Conservation (phyloP, 495 filamentous ascomycete species). For the Schizothecium vesticola region DNA sequence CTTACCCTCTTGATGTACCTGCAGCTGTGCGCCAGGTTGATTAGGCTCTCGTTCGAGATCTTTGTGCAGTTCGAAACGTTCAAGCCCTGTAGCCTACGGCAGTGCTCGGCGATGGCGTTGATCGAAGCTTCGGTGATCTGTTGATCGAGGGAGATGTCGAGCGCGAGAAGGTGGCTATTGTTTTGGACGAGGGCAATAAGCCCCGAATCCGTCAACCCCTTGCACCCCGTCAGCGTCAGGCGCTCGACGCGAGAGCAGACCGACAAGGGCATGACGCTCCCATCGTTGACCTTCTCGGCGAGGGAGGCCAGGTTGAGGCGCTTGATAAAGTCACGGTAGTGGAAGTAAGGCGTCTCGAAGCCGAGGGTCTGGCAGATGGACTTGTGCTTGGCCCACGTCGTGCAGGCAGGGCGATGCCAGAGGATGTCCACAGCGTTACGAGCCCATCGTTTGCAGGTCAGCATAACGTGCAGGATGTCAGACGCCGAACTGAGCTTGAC, state of each 20-base stretch:
- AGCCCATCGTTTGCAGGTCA: conserved; percentile 89
- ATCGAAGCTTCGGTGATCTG: conserved; percentile 81
- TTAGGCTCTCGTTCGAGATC: conserved; percentile 79
- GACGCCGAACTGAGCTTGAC: conserved; percentile 66
- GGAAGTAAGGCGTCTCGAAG: conserved; percentile 64
- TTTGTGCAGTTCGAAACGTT: conserved; percentile 85
- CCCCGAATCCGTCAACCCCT: conserved; percentile 73
- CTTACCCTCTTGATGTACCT: conserved; percentile 81
- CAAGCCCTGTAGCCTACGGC: conserved; percentile 79
- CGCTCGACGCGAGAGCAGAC: conserved; percentile 90
- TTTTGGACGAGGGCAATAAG: conserved; percentile 73
- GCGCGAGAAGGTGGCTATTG: conserved; percentile 75
- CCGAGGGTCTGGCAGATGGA: conserved; percentile 73
- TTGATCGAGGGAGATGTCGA: conserved; percentile 80
- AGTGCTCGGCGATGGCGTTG: conserved; percentile 71
- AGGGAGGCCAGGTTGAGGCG: conserved; percentile 83
- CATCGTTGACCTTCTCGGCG: conserved; percentile 74
- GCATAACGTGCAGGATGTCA: conserved; percentile 83
- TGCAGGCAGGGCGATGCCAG: conserved; percentile 91
- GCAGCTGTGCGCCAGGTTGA: conserved; percentile 76
- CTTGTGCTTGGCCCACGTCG: conserved; percentile 71
- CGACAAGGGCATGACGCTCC: conserved; percentile 74
- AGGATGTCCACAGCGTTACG: conserved; percentile 86
- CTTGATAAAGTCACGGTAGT: conserved; percentile 82
- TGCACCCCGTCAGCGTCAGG: conserved; percentile 88